Base-by-base conservation (phyloP, 805 yeast species). In the Jamesozyma jinghongensis region DNA sequence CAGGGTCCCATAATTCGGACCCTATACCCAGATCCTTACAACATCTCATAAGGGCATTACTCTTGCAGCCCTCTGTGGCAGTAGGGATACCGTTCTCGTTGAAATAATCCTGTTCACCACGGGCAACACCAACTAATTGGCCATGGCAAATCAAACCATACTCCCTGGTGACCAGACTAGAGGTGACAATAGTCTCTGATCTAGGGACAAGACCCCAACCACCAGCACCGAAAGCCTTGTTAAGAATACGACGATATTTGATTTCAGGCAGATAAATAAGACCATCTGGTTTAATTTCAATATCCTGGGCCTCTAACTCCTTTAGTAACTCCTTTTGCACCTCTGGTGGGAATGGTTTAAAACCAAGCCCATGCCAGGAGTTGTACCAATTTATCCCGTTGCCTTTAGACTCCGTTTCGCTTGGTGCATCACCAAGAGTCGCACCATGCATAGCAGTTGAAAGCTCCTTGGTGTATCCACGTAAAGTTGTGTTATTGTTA, bases 131-230 rank as follows among this genome's bases (percentile, higher is more conserved):
- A 2, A 92, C 95, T 38, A 92, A 67, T 48, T 94, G 73, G 1
- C 97, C 97, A 43, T 81, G 77, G 50, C 95, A 82, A 3, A 92
- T 71, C 38, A 92, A 67, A 0, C 85, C 97, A 56, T 86, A 92
- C 58, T 92, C 98, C 48, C 97, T 72, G 10, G 95, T 85, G 26
- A 92, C 79, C 37, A 78, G 71, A 46, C 74, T 77, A 25, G 78
- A 73, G 1, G 94, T 81, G 26, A 92, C 77, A 40, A 76, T 67
- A 1, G 95, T 82, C 48, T 84, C 90, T 0, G 94, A 79, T 41
- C 98, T 69, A 10, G 98, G 97, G 1, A 94, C 95, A 41, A 92
- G 68, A 1, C 97, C 97, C 98, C 98, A 92, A 2, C 94, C 97
- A 20, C 98, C 98, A 5, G 98, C 96, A 3, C 98, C 98, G 68